phyloP scores from a whole-genome alignment of 169 alveolate species.

The Eimeria sp. region DNA sequence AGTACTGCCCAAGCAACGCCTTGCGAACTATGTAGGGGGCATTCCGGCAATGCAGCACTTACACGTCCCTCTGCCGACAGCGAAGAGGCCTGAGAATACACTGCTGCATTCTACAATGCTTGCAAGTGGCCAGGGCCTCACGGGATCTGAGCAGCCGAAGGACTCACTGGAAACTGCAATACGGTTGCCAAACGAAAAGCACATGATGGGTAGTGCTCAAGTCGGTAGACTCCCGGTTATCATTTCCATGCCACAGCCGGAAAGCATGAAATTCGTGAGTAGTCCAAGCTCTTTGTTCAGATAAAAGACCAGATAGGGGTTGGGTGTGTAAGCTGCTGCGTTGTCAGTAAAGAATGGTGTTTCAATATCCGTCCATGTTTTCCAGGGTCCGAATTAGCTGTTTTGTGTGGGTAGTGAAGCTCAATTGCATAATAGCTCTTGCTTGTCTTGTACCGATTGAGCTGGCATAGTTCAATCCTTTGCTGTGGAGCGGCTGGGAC shows the following conservation, averaged over 20 bases:
- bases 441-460: neutral
- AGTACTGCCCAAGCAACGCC: neutral
- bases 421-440: neutral
- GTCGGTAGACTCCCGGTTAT: conserved; percentile 22
- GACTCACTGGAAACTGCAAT: neutral
- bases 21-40: neutral
- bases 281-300: conserved; percentile 32
- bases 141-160: neutral
- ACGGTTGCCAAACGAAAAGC: neutral
- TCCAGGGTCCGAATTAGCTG: neutral
- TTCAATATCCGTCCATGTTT: neutral
- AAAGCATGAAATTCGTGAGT: conserved; percentile 17
- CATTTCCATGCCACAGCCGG: neutral
- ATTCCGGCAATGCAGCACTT: conserved; percentile 12
- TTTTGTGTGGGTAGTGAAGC: neutral
- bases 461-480: neutral
- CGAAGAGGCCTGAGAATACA: neutral
- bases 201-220: neutral
- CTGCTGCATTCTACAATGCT: neutral
- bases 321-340: neutral
- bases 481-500: neutral
- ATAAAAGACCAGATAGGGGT: neutral
- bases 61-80: neutral
- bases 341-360: neutral
- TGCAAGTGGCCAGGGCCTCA: neutral